Conservation (phyloP, 306 rosid species). For the Senna siamea region DNA sequence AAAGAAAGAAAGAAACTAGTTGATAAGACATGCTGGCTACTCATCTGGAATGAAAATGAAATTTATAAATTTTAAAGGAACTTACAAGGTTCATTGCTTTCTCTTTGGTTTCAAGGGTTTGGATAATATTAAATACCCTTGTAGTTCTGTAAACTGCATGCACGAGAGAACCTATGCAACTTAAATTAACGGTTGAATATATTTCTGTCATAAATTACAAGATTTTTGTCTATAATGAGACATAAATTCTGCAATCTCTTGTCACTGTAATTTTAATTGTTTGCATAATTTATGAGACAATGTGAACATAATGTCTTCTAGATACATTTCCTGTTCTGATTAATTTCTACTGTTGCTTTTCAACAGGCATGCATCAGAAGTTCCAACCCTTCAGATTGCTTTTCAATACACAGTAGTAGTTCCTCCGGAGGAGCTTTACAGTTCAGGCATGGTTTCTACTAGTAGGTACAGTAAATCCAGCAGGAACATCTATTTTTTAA, state of each 20-base stretch:
- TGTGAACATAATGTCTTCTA: constrained; percentile 1
- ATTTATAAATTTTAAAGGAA: not conserved
- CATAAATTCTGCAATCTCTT: constrained; percentile 7
- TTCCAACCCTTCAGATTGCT: constrained; percentile 87
- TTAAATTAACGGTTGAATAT: constrained; percentile 8
- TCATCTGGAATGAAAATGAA: constrained; percentile 1
- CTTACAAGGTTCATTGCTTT: not conserved
- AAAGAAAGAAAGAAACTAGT: not conserved
- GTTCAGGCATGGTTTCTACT: constrained; percentile 53
- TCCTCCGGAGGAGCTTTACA: constrained; percentile 76
- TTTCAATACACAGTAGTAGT: constrained; percentile 92
- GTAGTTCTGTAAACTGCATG: constrained; percentile 10
- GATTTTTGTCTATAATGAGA: constrained; percentile 13
- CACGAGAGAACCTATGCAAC: constrained; percentile 15
- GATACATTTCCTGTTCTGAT: constrained; percentile 36
- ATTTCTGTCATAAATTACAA: constrained; percentile 14
- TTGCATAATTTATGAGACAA: not conserved
- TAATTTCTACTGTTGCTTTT: constrained; percentile 22
- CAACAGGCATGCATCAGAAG: constrained; percentile 70
- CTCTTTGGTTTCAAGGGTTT: constrained; percentile 22
- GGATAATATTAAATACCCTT: constrained; percentile 27
- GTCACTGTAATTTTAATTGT: not conserved
- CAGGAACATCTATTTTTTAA: constrained; percentile 14
- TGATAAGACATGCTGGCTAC: constrained; percentile 16
- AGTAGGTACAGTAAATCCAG: constrained; percentile 63